These are phyloP conservation scores for Leucocoprinus leucothites DNA, from an alignment of 768 basidiomycete genomes.

Conservation along the genomic window DNA sequence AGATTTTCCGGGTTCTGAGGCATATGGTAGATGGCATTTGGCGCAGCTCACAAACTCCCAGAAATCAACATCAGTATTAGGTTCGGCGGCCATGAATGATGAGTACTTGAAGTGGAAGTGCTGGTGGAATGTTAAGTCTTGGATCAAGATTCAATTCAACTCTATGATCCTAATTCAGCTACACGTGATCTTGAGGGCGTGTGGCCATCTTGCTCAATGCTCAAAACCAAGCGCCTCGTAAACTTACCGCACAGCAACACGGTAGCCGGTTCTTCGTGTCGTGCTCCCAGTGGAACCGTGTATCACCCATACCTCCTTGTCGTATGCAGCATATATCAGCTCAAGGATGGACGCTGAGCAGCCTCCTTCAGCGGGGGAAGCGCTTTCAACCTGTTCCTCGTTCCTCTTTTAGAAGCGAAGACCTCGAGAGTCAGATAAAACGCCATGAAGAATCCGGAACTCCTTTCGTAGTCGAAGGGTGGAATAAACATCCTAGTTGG, in stretches of 20 bases:
- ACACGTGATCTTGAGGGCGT: slow-evolving; percentile 1
- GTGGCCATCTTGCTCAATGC: too few species aligned
- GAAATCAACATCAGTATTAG: slow-evolving; percentile 48
- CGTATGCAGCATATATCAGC: slow-evolving; percentile 29
- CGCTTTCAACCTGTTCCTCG: slow-evolving; percentile 36
- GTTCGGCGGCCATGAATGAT: slow-evolving; percentile 31
- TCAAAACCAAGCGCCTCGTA: background rate
- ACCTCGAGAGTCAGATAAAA: slow-evolving; percentile 32
- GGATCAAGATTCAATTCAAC: background rate
- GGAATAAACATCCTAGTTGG: slow-evolving; percentile 58
- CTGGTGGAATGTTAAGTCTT: background rate
- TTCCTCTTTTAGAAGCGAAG: slow-evolving; percentile 32
- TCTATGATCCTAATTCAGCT: background rate
- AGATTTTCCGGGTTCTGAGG: slow-evolving; percentile 46
- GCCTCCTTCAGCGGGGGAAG: slow-evolving; percentile 31
- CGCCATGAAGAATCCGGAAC: slow-evolving; percentile 46
- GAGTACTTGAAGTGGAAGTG: slow-evolving; percentile 10
- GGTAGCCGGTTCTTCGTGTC: background rate
- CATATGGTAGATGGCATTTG: slow-evolving; percentile 67
- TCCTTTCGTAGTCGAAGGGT: slow-evolving; percentile 64
- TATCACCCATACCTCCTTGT: background rate
- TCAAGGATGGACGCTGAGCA: slow-evolving; percentile 47
- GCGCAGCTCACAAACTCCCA: slow-evolving; percentile 81
- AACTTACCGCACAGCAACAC: background rate
- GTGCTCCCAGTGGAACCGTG: background rate